Base-by-base conservation (phyloP, 345 rosid species). In the Eucalyptus sp. region DNA sequence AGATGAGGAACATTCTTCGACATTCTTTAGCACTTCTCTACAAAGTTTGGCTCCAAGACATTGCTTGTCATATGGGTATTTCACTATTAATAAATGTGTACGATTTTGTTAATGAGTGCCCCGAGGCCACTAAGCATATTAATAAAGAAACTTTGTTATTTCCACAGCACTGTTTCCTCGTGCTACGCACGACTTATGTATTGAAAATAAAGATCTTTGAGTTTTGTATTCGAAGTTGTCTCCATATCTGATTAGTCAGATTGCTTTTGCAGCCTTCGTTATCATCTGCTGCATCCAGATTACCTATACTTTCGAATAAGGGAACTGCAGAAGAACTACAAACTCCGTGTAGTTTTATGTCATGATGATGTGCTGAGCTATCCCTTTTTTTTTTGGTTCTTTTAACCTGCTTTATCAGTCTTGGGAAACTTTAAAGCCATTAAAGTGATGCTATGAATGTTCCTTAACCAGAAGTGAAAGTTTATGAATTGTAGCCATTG, bases 201-300 rank as follows among this genome's bases (percentile, higher is more conserved):
- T 68, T 33, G 13, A 33, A 33, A 68, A 68, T 9, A 22, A 31
- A 16, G 17, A 86, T 27, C 48, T 24, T 43, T 16, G 41, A 50
- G 17, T 84, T 84, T 48, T 25, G 51, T 13, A 16, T 48, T 25
- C 13, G 1, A 86, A 56, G 43, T 29, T 20, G 64, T 86, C 25
- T 50, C 68, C 68, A 33, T 79, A 31, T 29, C 81, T 51, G 49
- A 89, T 68, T 7, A 41, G 22, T 66, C 11, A 79, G 31, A 50
- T 89, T 90, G 89, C 51, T 43, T 95, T 89, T 68, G 86, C 93
- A 96, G 99, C 91, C 96, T 97, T 87, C 92, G 96, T 60, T 96
- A 96, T 90, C 98, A 98, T 95, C 93, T 98, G 41, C 91, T 97
- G 88, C 98, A 94, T 90, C 96, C 97, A 6, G 99, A 96, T 90